Conservation (phyloP, 2,329 filamentous ascomycete genomes). For the Epichloe sibirici region DNA sequence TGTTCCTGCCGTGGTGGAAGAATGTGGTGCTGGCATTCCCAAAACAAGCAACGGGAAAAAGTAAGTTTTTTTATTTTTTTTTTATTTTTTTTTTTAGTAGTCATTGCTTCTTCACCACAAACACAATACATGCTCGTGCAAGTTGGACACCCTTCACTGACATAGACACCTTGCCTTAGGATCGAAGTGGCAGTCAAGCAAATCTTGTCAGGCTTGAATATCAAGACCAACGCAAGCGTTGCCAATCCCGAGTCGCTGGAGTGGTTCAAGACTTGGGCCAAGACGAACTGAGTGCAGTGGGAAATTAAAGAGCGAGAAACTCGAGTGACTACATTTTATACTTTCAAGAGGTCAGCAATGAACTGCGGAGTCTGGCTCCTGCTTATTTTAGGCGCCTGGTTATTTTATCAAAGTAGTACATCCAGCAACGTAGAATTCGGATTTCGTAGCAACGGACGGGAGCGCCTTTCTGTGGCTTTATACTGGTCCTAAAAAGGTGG, state of each 20-base stretch:
- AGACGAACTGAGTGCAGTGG: conserved; percentile 26
- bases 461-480: no score
- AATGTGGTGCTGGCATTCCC: conserved; percentile 70
- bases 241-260: conserved; percentile 79
- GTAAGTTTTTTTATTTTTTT: conserved; percentile 34
- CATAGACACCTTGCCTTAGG: conserved; percentile 26
- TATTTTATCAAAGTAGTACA: no score
- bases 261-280: conserved; percentile 76
- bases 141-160: conserved; percentile 7
- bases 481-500: no score
- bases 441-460: no score
- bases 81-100: no score
- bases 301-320: background rate
- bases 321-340: background rate
- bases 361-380: background rate
- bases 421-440: no score
- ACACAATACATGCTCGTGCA: background rate
- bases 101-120: background rate
- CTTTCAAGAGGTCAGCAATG: background rate
- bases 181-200: conserved; percentile 95
- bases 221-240: conserved; percentile 88
- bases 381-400: no score
- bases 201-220: conserved; percentile 74
- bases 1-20: conserved; percentile 72
- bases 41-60: conserved; percentile 95